These are phyloP conservation scores for Apostasia ramifera DNA, from an alignment of 106 monocot genomes.

Conservation along the genomic window DNA sequence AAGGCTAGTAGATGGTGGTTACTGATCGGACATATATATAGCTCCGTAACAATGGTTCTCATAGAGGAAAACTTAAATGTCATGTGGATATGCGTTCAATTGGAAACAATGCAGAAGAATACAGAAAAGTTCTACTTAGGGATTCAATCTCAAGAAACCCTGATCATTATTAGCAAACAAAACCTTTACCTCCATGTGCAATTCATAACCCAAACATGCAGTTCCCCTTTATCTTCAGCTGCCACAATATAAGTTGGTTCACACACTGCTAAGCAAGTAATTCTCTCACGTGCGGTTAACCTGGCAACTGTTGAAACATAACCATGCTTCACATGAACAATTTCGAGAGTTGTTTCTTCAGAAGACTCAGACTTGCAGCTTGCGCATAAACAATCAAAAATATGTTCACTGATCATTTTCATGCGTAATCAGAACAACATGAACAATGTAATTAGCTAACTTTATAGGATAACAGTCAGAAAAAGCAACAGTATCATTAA, in stretches of 20 bases:
- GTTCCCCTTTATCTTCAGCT: constrained; percentile 43
- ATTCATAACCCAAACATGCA: constrained; percentile 82
- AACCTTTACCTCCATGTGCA: constrained; percentile 65
- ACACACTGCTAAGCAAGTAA: constrained; percentile 59
- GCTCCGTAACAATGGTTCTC: too few species aligned
- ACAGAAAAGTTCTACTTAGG: too few species aligned
- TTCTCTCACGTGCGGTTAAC: constrained; percentile 29
- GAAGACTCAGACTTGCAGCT: constrained; percentile 31
- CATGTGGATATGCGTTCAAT: too few species aligned
- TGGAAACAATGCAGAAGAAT: too few species aligned
- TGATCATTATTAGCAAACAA: background rate
- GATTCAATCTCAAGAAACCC: too few species aligned
- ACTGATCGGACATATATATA: too few species aligned
- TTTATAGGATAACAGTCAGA: background rate
- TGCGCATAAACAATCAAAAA: constrained; percentile 52
- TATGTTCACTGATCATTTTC: constrained; percentile 51
- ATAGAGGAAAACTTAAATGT: too few species aligned
- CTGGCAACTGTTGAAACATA: constrained; percentile 59
- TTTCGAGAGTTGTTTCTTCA: constrained; percentile 48
- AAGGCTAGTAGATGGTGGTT: too few species aligned
- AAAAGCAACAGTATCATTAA: constrained; percentile 8
- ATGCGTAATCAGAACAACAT: constrained; percentile 2
- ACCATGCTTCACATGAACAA: constrained; percentile 67
- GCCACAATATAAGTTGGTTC: constrained; percentile 66
- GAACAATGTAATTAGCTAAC: background rate